phyloP scores from a whole-genome alignment of 805 yeast species.

The Myxozyma sirexii region DNA sequence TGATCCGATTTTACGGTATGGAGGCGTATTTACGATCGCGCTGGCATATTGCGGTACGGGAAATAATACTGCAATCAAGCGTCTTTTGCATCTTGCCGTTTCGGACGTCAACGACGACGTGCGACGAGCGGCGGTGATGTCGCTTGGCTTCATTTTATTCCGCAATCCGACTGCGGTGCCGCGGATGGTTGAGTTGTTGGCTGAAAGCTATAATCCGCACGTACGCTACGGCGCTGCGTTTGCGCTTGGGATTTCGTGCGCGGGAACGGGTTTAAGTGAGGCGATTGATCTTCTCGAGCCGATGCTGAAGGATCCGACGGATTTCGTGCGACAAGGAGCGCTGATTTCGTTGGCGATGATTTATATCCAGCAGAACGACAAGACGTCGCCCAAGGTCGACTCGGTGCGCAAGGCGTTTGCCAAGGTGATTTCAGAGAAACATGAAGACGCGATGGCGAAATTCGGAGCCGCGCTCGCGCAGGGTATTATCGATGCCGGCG shows the following conservation, averaged over 20 bases:
- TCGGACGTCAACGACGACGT: conserved; percentile 96
- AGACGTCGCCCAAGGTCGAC: conserved; percentile 75
- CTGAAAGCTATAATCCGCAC: conserved; percentile 96
- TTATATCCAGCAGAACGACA: conserved; percentile 84
- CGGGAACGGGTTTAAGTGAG: conserved; percentile 85
- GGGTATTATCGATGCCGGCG: conserved; percentile 98
- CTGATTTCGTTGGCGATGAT: conserved; percentile 90
- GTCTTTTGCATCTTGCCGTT: conserved; percentile 87
- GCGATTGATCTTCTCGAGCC: conserved; percentile 94
- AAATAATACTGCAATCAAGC: conserved; percentile 80
- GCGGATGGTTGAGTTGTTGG: conserved; percentile 85
- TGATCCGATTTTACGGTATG: conserved; percentile 84
- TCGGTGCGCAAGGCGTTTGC: conserved; percentile 74
- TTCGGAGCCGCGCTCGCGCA: conserved; percentile 97
- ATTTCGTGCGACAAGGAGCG: conserved; percentile 98
- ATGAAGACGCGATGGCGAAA: conserved; percentile 95
- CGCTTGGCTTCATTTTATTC: conserved; percentile 85
- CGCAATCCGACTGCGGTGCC: conserved; percentile 94
- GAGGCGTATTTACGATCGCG: conserved; percentile 93
- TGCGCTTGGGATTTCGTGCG: conserved; percentile 96
- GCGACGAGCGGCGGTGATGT: conserved; percentile 91
- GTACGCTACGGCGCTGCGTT: conserved; percentile 97
- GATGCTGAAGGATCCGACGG: conserved; percentile 88
- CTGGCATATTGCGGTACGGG: conserved; percentile 98
- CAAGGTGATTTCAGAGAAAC: conserved; percentile 78